Conservation (phyloP, 2,329 filamentous ascomycete genomes). For the Penicillium polonicum region DNA sequence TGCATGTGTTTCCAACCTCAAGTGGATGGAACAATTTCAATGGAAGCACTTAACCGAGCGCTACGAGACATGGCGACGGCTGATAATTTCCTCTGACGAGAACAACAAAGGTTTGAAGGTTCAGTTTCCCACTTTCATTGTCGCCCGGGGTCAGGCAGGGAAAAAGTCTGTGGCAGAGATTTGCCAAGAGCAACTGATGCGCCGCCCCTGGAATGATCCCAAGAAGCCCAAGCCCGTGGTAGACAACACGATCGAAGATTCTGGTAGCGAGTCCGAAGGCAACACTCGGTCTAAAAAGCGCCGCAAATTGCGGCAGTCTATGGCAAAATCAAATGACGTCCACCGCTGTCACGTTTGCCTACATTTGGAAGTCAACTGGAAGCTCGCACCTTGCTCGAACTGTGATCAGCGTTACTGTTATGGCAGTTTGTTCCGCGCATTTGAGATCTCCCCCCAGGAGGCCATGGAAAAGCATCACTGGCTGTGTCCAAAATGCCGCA, state of each 20-base stretch:
- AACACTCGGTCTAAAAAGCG: constrained; percentile 63
- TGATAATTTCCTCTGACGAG: constrained; percentile 72
- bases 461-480: constrained; percentile 79
- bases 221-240: constrained; percentile 55
- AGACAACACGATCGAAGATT: constrained; percentile 26
- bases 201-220: constrained; percentile 79
- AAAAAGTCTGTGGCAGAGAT: constrained; percentile 86
- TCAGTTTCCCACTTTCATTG: constrained; percentile 59
- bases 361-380: constrained; percentile 77
- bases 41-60: constrained; percentile 76
- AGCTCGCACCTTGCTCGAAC: constrained; percentile 74
- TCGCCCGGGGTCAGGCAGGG: constrained; percentile 64
- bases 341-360: constrained; percentile 78
- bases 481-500: constrained; percentile 83
- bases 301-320: constrained; percentile 53
- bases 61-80: constrained; percentile 78
- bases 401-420: constrained; percentile 85
- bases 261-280: constrained; percentile 55
- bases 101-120: constrained; percentile 56
- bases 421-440: constrained; percentile 85
- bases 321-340: constrained; percentile 52
- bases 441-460: constrained; percentile 81
- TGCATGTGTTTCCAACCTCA: constrained; percentile 76
- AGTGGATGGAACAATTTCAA: constrained; percentile 90
- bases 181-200: constrained; percentile 83